Evolutionary conservation across 257 asterid genomes (phyloP).

Genomic region (Solanum pennellii): DNA sequence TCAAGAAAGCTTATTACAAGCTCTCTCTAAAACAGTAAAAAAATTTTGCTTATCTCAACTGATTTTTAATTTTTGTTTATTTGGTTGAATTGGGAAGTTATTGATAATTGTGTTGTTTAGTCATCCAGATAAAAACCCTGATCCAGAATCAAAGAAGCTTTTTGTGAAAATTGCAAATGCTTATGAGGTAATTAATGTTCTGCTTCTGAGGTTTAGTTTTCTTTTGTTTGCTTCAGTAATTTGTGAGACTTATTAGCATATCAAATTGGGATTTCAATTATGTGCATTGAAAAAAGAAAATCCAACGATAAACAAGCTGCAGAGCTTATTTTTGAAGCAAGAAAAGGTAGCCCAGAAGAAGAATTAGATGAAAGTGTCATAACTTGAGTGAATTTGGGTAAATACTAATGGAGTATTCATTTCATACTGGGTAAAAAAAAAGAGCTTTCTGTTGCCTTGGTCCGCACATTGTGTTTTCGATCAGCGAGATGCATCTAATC

Average conservation of each 20-base stretch:
- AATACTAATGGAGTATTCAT: not conserved
- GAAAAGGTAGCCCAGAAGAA: not conserved
- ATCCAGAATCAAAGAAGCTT: constrained; percentile 69
- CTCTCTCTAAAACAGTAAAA: constrained; percentile 75
- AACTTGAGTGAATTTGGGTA: not conserved
- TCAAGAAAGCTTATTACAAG: constrained; percentile 40
- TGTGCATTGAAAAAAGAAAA: not conserved
- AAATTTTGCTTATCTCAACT: not conserved
- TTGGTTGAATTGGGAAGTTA: not conserved
- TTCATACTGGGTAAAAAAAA: not conserved
- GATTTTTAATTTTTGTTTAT: not conserved
- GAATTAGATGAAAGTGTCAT: not conserved
- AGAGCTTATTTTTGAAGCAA: not conserved
- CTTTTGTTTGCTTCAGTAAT: not conserved
- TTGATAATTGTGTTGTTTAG: constrained; percentile 17
- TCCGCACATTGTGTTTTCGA: not conserved
- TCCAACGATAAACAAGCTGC: not conserved
- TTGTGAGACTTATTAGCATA: not conserved
- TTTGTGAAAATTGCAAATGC: constrained; percentile 91
- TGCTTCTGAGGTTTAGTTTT: not conserved
- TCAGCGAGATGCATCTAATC: not conserved
- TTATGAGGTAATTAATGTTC: constrained; percentile 50
- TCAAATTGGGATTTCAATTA: not conserved
- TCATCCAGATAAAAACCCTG: constrained; percentile 94
- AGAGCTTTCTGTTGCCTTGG: not conserved